Base-by-base conservation (phyloP, 1,139 yeast genomes). In the Candida buenavistaensis region DNA sequence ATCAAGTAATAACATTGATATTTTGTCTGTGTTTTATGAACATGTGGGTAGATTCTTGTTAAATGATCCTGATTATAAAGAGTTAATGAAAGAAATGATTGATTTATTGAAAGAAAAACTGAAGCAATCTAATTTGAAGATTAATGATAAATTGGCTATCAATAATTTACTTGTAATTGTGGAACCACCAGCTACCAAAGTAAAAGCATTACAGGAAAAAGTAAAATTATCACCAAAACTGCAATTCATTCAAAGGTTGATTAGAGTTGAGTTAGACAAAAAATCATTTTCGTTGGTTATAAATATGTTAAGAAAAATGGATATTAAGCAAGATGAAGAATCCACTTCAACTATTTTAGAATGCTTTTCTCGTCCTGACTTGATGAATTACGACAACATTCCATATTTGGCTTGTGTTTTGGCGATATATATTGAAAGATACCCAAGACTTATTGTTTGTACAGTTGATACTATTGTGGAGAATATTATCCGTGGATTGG, bases 401-500 rank as follows among this genome's bases (percentile, higher is more conserved):
- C 59, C 62, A 0, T 40, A 55, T 2, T 55, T 88, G 39, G 80
- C 89, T 0, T 57, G 57, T 28, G 50, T 84, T 5, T 55, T 85
- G 15, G 23, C 55, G 53, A 2, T 43, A 75, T 42, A 39, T 14
- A 54, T 64, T 16, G 54, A 54, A 6, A 51, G 57, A 29, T 65
- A 71, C 46, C 65, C 44, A 26, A 57, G 59, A 13, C 64, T 77
- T 32, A 57, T 63, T 3, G 60, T 72, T 1, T 51, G 51, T 29
- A 74, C 80, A 2, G 61, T 86, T 31, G 97, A 90, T 52, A 63
- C 75, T n/a, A 44, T 83, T 1, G 45, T 84, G 13, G 96, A 89
- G 49, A 68, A 70, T 21, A 70, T 85, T 11, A 65, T 73, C 7
- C 54, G 79, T 19, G 95, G 90, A 0, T 58, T 88, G 41, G 96